phyloP scores from a whole-genome alignment of 2,329 filamentous ascomycete species.

The Talaromyces funiculosus region DNA sequence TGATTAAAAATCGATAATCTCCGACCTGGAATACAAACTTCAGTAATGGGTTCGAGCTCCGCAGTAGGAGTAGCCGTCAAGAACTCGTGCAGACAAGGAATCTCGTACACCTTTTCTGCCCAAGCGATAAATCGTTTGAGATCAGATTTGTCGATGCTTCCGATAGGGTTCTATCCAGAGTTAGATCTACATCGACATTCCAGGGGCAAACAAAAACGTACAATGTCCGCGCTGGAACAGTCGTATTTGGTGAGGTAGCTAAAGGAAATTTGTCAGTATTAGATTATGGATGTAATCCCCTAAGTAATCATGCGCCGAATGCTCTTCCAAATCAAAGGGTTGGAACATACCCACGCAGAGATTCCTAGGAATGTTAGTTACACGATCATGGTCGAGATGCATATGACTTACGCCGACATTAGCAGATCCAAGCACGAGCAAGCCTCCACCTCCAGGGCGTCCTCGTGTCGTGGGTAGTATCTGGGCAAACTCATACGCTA shows the following conservation, averaged over 20 bases:
- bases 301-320: neutral
- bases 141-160: slow-evolving; percentile 57
- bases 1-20: neutral
- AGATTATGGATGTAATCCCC: neutral
- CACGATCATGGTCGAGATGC: neutral
- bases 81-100: slow-evolving; percentile 52
- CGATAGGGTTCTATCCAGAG: slow-evolving; percentile 22
- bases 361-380: slow-evolving; percentile 8
- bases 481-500: slow-evolving; percentile 56
- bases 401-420: slow-evolving; percentile 50
- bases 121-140: slow-evolving; percentile 63
- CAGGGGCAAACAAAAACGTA: slow-evolving; percentile 32
- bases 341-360: slow-evolving; percentile 11
- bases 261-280: neutral
- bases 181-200: neutral
- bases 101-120: slow-evolving; percentile 52
- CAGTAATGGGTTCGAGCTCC: slow-evolving; percentile 60
- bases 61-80: slow-evolving; percentile 56
- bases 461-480: slow-evolving; percentile 55
- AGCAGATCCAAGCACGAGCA: slow-evolving; percentile 60
- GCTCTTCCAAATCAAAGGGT: neutral
- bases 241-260: slow-evolving; percentile 65
- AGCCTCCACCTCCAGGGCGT: slow-evolving; percentile 46
- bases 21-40: slow-evolving; percentile 44
- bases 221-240: slow-evolving; percentile 50